phyloP scores from a whole-genome alignment of 2,329 filamentous ascomycete genomes.

The Ophiognomonia clavigignenti-juglandacearum region DNA sequence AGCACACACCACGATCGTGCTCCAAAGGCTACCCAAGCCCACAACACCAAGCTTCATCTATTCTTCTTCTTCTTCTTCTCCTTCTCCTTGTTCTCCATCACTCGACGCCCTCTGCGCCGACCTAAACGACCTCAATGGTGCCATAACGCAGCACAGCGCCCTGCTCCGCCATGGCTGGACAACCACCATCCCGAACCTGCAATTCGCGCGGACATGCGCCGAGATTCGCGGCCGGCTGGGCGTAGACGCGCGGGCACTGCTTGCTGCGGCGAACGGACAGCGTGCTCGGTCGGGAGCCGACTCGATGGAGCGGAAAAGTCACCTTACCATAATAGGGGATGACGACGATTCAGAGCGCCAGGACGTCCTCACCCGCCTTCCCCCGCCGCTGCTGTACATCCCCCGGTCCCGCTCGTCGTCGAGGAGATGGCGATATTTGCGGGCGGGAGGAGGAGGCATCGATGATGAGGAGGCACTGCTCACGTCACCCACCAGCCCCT shows the following conservation, averaged over 20 bases:
- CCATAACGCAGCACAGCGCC: neutral
- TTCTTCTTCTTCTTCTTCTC: neutral
- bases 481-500: too few relatives aligned
- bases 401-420: too few relatives aligned
- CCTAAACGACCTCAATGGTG: neutral
- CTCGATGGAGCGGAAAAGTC: too few relatives aligned
- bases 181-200: neutral
- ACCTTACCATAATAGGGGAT: too few relatives aligned
- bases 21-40: too few relatives aligned
- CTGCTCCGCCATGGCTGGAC: neutral
- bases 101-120: neutral
- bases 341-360: too few relatives aligned
- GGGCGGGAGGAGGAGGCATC: too few relatives aligned
- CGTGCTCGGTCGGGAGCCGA: too few relatives aligned
- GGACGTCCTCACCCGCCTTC: too few relatives aligned
- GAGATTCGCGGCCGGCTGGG: neutral
- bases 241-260: neutral
- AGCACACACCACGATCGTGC: neutral
- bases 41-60: neutral
- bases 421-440: too few relatives aligned
- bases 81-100: neutral
- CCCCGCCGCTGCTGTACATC: too few relatives aligned
- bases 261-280: neutral
- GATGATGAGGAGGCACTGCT: too few relatives aligned
- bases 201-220: neutral